Conservation (phyloP, 345 rosid genomes). For the Stellera chamaejasme region DNA sequence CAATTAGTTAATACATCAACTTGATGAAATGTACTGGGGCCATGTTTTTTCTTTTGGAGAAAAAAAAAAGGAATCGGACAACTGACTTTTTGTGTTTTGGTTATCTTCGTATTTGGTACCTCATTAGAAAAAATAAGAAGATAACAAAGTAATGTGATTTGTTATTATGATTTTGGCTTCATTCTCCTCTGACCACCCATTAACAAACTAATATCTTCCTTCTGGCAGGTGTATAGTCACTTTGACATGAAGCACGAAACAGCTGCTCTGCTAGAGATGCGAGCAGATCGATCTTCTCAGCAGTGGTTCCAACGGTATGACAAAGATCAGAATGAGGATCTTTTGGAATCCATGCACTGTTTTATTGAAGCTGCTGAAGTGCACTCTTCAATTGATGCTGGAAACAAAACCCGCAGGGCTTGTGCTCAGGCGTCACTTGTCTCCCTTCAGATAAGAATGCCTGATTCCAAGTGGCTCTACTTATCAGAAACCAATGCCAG, state of each 20-base stretch:
- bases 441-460: conserved; percentile 96
- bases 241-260: conserved; percentile 98
- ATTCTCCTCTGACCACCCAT: no score
- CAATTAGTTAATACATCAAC: no score
- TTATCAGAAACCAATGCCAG: conserved; percentile 88
- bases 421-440: conserved; percentile 92
- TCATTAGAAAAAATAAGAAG: no score
- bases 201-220: neutral
- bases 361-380: conserved; percentile 98
- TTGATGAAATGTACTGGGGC: no score
- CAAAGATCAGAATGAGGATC: conserved; percentile 90
- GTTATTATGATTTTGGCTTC: no score
- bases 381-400: conserved; percentile 87
- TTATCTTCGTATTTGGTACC: no score
- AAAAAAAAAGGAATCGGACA: no score
- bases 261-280: conserved; percentile 79
- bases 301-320: conserved; percentile 75
- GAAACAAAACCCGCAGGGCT: conserved; percentile 78
- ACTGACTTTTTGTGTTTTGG: no score
- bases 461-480: conserved; percentile 83
- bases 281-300: conserved; percentile 60
- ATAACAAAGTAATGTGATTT: no score
- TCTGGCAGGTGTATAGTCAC: conserved; percentile 80
- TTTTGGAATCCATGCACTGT: conserved; percentile 85
- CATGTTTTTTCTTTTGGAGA: no score